phyloP scores from a whole-genome alignment of 805 yeast genomes.

The Saccharomycopsis schoenii region DNA sequence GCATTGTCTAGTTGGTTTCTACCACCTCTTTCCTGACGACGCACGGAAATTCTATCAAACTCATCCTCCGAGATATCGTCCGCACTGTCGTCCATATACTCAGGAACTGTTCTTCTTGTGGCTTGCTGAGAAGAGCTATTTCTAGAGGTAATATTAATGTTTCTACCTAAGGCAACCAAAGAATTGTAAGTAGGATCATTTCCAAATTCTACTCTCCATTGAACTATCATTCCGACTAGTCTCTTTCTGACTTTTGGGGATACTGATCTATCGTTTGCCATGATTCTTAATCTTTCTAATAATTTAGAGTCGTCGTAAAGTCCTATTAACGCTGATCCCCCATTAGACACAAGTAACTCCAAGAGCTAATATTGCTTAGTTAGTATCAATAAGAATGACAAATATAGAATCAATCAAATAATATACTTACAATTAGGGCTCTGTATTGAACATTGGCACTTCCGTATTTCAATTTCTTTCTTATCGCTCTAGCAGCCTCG shows the following conservation, averaged over 20 bases:
- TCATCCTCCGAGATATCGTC: slow-evolving; percentile 20
- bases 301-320: slow-evolving; percentile 62
- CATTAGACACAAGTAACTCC: slow-evolving; percentile 52
- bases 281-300: slow-evolving; percentile 44
- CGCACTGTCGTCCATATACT: slow-evolving; percentile 20
- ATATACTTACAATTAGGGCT: slow-evolving; percentile 37
- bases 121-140: slow-evolving; percentile 12
- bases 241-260: slow-evolving; percentile 36
- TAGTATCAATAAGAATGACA: slow-evolving; percentile 23
- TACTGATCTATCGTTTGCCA: slow-evolving; percentile 27
- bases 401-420: too few relatives aligned
- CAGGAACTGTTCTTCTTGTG: slow-evolving; percentile 8
- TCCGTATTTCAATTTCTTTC: slow-evolving; percentile 90
- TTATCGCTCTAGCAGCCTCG: slow-evolving; percentile 86
- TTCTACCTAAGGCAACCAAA: slow-evolving; percentile 36
- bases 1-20: slow-evolving; percentile 34
- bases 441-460: slow-evolving; percentile 48
- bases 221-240: slow-evolving; percentile 41
- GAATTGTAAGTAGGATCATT: slow-evolving; percentile 40
- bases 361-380: slow-evolving; percentile 25
- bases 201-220: slow-evolving; percentile 57
- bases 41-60: slow-evolving; percentile 14
- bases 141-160: slow-evolving; percentile 18
- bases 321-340: slow-evolving; percentile 26
- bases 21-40: slow-evolving; percentile 19